Percentiles rank a stretch among this genome's conserved stretches.
These are phyloP conservation scores for Ascochyta viciae-villosae DNA, from an alignment of 2,329 filamentous ascomycete species.

Conservation along the genomic window DNA sequence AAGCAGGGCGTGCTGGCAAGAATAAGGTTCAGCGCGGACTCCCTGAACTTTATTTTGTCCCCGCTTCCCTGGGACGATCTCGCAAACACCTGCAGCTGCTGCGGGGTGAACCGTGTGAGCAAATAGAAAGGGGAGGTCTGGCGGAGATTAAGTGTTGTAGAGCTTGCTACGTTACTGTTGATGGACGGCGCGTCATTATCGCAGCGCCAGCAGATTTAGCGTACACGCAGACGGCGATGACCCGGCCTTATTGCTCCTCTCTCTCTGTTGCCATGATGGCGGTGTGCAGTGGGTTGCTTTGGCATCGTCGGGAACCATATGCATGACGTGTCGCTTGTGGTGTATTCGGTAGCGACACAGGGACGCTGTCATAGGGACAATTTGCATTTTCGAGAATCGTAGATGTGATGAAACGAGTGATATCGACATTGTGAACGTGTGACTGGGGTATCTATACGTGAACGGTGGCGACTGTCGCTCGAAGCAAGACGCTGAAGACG, in stretches of 20 bases:
- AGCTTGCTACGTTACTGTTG: conserved; percentile 13
- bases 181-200: conserved; percentile 1
- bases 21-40: background rate
- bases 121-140: conserved; percentile 7
- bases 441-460: conserved; percentile 20
- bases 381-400: background rate
- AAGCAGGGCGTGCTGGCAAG: background rate
- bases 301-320: background rate
- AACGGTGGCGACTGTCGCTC: conserved; percentile 6
- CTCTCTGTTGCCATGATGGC: background rate
- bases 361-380: background rate
- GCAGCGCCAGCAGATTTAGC: conserved; percentile 4
- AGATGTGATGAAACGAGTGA: conserved; percentile 5
- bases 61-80: background rate
- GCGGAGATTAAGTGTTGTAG: conserved; percentile 9
- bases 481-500: conserved; percentile 9
- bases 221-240: conserved; percentile 8
- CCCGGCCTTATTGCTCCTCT: background rate
- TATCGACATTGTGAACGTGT: conserved; percentile 11
- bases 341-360: conserved; percentile 1
- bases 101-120: conserved; percentile 5
- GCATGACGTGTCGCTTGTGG: conserved; percentile 4
- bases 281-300: background rate
- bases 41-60: background rate
- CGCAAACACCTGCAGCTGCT: background rate